These are phyloP conservation scores for Solanum dulcamara DNA, from an alignment of 257 asterid genomes.

Conservation along the genomic window DNA sequence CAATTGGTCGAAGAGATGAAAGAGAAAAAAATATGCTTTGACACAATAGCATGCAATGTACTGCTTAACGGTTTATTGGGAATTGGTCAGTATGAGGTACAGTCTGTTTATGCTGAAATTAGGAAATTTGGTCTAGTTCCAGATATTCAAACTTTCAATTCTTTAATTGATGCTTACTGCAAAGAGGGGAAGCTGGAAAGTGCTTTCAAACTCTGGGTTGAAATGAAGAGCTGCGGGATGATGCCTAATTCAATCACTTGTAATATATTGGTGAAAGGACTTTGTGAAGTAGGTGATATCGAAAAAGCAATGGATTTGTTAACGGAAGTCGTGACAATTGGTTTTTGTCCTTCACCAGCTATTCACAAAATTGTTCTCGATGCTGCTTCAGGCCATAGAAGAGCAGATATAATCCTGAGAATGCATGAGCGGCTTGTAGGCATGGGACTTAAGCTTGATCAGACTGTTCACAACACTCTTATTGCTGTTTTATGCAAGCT, in stretches of 20 bases:
- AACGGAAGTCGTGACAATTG: constrained; percentile 36
- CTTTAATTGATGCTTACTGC: constrained; percentile 58
- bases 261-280: constrained; percentile 57
- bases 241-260: constrained; percentile 56
- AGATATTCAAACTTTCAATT: constrained; percentile 61
- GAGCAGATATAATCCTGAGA: constrained; percentile 46
- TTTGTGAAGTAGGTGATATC: constrained; percentile 56
- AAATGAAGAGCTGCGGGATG: constrained; percentile 51
- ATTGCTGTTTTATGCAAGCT: constrained; percentile 53
- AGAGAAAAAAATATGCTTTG: constrained; percentile 47
- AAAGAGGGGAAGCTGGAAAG: constrained; percentile 51
- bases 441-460: constrained; percentile 59
- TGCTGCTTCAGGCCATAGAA: constrained; percentile 53
- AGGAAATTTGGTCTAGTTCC: constrained; percentile 54
- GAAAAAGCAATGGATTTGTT: constrained; percentile 44
- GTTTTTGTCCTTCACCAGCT: constrained; percentile 46
- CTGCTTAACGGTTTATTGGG: constrained; percentile 63
- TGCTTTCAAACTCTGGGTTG: constrained; percentile 45
- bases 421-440: constrained; percentile 49
- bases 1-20: constrained; percentile 56
- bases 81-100: constrained; percentile 50
- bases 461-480: constrained; percentile 37
- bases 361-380: constrained; percentile 46
- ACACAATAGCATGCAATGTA: constrained; percentile 58
- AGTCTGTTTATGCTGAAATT: constrained; percentile 48